Base-by-base conservation (phyloP, 1,284 basidiomycete species). In the Abortiporus biennis region DNA sequence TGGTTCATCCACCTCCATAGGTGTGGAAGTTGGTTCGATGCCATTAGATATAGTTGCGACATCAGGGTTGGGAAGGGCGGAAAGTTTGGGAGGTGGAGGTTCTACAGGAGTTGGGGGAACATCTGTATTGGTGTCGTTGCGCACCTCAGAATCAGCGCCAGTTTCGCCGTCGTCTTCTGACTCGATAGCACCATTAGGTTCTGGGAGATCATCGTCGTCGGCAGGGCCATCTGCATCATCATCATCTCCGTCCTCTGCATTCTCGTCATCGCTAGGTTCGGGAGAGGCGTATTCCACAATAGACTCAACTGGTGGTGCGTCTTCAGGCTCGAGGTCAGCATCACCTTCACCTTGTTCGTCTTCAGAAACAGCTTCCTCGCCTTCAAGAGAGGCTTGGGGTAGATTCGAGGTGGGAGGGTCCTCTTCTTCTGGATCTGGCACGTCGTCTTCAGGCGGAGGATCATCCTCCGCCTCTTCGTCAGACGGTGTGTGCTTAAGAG, bases 291-390 rank as follows among this genome's bases (percentile, higher is more conserved):
- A 46, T 6, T 13, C 23, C 17, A 21, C 23, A 15, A 15, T 25
- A 6, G 41, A 16, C 6, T 45, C 44, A 13, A 45, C 45, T 1
- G 43, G 47, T 13, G 47, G 44, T 19, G 60, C 59, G 42, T 58
- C 59, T 1, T 47, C 27, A 9, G 27, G 27, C n/a, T 29, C 27
- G 27, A n/a, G 27, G n/a, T 29, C 52, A 20, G 47, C 53, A 11
- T 62, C 66, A n/a, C 56, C 62, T 19, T 66, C 69, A 15, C 58
- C 57, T 22, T 61, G 66, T n/a, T n/a, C n/a, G 49, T 64, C 61
- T 30, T 64, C 59, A 23, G 44, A 29, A 29, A 29, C 51, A 33
- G 49, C 51, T 6, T 43, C 53, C 19, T 62, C 62, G 19, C 57
- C 58, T 24, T 58, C 57, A 17, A 53, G 57, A 32, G 62, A 57